These are phyloP conservation scores for Fusarium algeriense DNA, from an alignment of 2,329 filamentous ascomycete species.

Conservation along the genomic window DNA sequence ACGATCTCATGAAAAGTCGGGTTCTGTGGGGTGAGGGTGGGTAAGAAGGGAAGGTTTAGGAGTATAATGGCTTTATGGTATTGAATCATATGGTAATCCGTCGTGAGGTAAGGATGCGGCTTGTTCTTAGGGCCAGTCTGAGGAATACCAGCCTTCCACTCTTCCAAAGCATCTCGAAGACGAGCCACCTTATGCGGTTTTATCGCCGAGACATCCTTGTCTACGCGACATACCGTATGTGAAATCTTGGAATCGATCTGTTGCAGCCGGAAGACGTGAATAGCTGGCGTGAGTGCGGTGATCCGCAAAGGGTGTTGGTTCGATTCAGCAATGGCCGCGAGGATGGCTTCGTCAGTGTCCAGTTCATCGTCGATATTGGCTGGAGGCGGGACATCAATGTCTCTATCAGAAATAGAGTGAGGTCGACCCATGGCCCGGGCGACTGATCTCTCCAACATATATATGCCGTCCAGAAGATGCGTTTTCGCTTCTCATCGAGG, in stretches of 20 bases:
- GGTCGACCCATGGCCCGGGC: slow-evolving; percentile 8
- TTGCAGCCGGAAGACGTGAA: slow-evolving; percentile 8
- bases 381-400: not conserved
- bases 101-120: not conserved
- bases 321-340: not conserved
- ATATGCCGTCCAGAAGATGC: slow-evolving; percentile 7
- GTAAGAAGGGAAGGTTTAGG: not conserved
- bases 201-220: not conserved
- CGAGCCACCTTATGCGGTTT: not conserved
- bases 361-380: not conserved
- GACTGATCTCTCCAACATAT: slow-evolving; percentile 5
- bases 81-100: not conserved
- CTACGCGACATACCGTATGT: not conserved
- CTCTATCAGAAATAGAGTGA: slow-evolving; percentile 8
- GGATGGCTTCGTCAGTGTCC: not conserved
- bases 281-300: not conserved
- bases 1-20: not conserved
- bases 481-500: not conserved
- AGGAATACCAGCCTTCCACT: not conserved
- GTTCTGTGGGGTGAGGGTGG: not conserved
- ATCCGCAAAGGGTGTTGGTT: not conserved
- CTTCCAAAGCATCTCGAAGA: not conserved
- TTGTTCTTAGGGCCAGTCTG: not conserved
- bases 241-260: slow-evolving; percentile 7
- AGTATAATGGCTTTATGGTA: slow-evolving; percentile 9